Evolutionary conservation across 371 early-diverging fungal genomes (phyloP), one percentile per base, ranked within the genome.

Genomic region (Lichtheimia ornata): DNA sequence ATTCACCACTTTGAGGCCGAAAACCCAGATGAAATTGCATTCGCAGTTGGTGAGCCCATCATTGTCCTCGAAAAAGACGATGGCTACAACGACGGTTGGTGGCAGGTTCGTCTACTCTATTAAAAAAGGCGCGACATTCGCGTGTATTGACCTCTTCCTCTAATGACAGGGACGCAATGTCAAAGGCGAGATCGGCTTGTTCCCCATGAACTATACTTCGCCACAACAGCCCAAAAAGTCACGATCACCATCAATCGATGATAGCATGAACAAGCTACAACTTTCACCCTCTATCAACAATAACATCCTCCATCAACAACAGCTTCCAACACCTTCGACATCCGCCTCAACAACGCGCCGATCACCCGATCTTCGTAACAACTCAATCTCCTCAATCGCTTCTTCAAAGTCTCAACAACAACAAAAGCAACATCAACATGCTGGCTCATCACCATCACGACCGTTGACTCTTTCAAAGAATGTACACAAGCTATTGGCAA

Each of bases 121-220:
- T 83, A 82, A 65, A 93, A 94, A 66, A 91, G 91, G 45, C 79
- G 84, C 20, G 92, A 85, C 68, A 76, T 81, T 45, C 93, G 92
- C 76, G 93, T 92, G 22, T 94, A 93, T 93, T 94, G 91, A 91
- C 84, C 87, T 86, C 91, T 88, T 85, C 61, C n/a, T 27, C 20
- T 47, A 42, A 28, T 40, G 52, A 22, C 56, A 71, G 71, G 71
- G 71, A 15, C 71, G 66, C n/a, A 88, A 84, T 57, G 49, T 75
- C 3, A 76, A 73, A 50, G 88, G 89, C 47, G 75, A 84, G 45
- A 74, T 78, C 20, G 91, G 91, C 15, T 71, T 90, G 35, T 90
- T 90, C 58, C 91, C 91, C 15, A 74, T 70, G 71, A 87, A 84
- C 71, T 85, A 83, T 61, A 80, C 81, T 17, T 64, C 64, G 13